Percentiles rank a stretch among this genome's conserved stretches.
Conservation (phyloP, 495 filamentous ascomycete species). For the Tuber aestivum region DNA sequence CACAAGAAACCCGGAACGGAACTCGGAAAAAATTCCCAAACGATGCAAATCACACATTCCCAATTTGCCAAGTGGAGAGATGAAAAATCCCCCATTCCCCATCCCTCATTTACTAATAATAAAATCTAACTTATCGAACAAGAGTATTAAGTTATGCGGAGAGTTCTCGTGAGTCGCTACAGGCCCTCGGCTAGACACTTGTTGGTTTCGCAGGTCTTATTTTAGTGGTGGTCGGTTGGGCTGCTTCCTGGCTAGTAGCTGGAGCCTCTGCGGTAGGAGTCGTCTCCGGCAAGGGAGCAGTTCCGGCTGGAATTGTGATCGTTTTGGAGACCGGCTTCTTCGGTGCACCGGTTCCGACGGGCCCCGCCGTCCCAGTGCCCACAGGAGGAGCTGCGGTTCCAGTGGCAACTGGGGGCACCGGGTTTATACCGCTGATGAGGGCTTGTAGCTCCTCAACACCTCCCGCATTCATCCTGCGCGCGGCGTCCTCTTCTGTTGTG, state of each 20-base stretch:
- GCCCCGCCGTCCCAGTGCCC: neutral
- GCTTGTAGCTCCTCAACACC: constrained; percentile 16
- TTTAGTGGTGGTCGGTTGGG: neutral
- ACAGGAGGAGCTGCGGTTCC: neutral
- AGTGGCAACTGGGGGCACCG: neutral
- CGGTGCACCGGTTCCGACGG: neutral
- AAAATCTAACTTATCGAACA: neutral
- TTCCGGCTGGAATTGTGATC: neutral
- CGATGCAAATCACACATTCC: neutral
- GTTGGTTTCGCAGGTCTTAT: neutral
- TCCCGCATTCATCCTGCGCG: constrained; percentile 18
- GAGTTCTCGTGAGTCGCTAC: neutral
- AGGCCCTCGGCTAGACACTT: neutral
- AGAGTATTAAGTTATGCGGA: neutral
- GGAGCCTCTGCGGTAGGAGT: neutral
- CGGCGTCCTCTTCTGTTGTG: constrained; percentile 21
- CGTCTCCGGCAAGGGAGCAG: neutral
- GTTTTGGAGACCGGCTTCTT: neutral
- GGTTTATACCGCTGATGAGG: constrained; percentile 7
- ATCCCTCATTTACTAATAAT: neutral
- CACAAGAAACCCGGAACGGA: neutral
- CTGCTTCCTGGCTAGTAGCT: neutral
- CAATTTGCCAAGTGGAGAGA: neutral
- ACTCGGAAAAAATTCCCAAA: neutral
- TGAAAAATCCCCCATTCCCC: neutral